Percentiles rank a stretch among this genome's conserved stretches.
phyloP scores from a whole-genome alignment of 768 basidiomycete genomes.

The Lyophyllum atratum region DNA sequence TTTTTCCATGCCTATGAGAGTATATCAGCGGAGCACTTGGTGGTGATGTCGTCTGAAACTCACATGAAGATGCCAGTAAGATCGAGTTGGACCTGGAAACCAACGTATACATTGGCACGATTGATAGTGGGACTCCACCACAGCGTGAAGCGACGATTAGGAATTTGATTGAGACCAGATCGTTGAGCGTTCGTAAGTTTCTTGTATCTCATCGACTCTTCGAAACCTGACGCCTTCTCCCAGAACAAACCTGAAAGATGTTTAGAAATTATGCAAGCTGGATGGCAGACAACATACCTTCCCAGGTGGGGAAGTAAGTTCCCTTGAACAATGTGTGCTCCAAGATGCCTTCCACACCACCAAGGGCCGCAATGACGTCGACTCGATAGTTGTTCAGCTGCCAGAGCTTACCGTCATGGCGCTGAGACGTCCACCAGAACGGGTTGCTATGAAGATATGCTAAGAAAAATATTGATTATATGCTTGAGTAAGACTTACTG shows the following conservation, averaged over 20 bases:
- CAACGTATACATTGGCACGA: conserved; percentile 98
- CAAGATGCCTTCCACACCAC: conserved; percentile 94
- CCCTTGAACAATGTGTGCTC: conserved; percentile 98
- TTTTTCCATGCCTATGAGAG: conserved; percentile 85
- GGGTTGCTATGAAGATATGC: conserved; percentile 64
- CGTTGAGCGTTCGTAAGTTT: conserved; percentile 98
- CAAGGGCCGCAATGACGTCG: conserved; percentile 96
- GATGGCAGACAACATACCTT: conserved; percentile 49
- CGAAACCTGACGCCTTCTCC: conserved; percentile 98
- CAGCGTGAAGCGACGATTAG: conserved; percentile 97
- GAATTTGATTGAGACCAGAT: conserved; percentile 96
- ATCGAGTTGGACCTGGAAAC: conserved; percentile 99
- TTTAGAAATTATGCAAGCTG: conserved; percentile 2
- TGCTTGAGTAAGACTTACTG: conserved; percentile 53
- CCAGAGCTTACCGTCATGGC: conserved; percentile 96
- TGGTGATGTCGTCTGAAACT: conserved; percentile 16
- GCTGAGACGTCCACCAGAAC: conserved; percentile 99
- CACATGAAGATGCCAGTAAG: conserved; percentile 95
- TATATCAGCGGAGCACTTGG: not conserved
- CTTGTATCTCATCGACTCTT: conserved; percentile 95
- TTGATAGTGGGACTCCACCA: conserved; percentile 99
- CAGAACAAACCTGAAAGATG: conserved; percentile 75
- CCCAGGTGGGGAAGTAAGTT: conserved; percentile 98
- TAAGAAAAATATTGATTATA: not conserved
- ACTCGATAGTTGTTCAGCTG: conserved; percentile 98